Base-by-base conservation (phyloP, 768 basidiomycete genomes). In the Mycena pura region DNA sequence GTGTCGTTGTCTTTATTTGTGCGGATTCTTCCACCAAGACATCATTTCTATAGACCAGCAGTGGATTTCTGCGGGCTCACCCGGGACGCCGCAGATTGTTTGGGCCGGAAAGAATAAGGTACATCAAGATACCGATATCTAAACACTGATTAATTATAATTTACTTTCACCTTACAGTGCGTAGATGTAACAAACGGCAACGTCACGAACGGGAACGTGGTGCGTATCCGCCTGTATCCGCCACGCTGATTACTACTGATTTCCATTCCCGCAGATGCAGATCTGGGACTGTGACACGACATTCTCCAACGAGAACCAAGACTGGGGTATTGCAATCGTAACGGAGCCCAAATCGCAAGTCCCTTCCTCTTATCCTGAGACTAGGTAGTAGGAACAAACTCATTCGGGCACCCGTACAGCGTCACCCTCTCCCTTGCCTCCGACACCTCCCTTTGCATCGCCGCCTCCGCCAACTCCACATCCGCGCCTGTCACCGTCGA, bases 21-120 rank as follows among this genome's bases (percentile, higher is more conserved):
- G n/a, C n/a, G n/a, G n/a, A n/a, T n/a, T 19, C 39, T 46, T 15
- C 54, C 29, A 44, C 15, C 39, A n/a, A 56, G 13, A 38, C 27
- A 55, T 45, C 41, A 46, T 28, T 54, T 54, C 3, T 27, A 56
- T 21, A 56, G 54, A 14, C 45, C 54, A 56, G 54, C 34, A 47
- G 36, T 56, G 54, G 54, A 27, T 46, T 55, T 55, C 44, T 36
- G 44, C 45, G 44, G 45, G 45, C 19, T 17, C 13, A 17, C 21
- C 24, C 38, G 52, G 52, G 40, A 24, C 54, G 1, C 44, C 45
- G 54, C 44, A 56, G 3, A 56, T 56, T 10, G 44, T 47, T 10
- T 56, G 54, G 54, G 44, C 45, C 44, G 54, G 54, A 38, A 15
- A 47, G 44, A 56, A 56, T 39, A 56, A 56, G 54, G 54, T 10